phyloP scores from a whole-genome alignment of 306 rosid species.

The Lupinus albus region DNA sequence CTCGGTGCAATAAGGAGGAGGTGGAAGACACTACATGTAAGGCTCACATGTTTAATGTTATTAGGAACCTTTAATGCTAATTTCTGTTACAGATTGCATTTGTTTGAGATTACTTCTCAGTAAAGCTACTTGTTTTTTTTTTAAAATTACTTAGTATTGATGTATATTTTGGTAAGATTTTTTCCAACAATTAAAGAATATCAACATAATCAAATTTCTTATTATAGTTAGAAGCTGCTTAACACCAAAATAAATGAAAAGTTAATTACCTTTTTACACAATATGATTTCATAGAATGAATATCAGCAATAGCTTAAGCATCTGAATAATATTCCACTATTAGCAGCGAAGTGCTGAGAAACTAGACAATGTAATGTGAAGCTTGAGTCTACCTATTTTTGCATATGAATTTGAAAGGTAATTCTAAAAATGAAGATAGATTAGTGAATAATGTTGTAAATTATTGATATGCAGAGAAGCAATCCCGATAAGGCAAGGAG shows the following conservation, averaged over 20 bases:
- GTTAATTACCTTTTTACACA: too few relatives aligned
- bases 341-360: constrained; percentile 11
- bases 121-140: too few relatives aligned
- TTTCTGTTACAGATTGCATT: too few relatives aligned
- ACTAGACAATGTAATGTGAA: constrained; percentile 4
- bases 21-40: constrained; percentile 98
- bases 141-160: too few relatives aligned
- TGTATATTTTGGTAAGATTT: too few relatives aligned
- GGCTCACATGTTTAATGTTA: constrained; percentile 39
- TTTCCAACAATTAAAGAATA: too few relatives aligned
- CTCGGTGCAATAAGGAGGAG: constrained; percentile 87
- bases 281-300: constrained; percentile 29
- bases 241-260: too few relatives aligned
- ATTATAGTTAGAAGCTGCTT: too few relatives aligned
- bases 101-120: too few relatives aligned
- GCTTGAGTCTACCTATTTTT: constrained; percentile 23
- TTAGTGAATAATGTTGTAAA: constrained; percentile 29
- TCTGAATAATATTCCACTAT: constrained; percentile 19
- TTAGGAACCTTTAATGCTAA: neutral
- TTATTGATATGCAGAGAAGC: constrained; percentile 63
- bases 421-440: neutral
- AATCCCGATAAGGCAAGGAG: constrained; percentile 95
- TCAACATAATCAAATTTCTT: too few relatives aligned
- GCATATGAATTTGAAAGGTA: constrained; percentile 12
- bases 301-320: constrained; percentile 10